Evolutionary conservation across 441 rosid genomes (phyloP).

Genomic region (Bruguiera hainesii): DNA sequence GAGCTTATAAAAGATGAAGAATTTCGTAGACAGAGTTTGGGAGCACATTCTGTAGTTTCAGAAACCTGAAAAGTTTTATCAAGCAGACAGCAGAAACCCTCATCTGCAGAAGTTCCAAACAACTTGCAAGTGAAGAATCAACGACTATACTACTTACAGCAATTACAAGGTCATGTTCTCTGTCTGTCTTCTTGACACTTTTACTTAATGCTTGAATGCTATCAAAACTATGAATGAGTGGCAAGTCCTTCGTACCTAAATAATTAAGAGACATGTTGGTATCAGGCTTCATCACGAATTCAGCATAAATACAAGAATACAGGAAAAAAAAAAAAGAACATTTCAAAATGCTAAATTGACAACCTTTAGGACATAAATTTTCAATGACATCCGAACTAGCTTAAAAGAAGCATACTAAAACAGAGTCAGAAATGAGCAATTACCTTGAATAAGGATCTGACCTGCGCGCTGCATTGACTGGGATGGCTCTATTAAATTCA

Average conservation of each 20-base stretch:
- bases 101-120: slow-evolving; percentile 1
- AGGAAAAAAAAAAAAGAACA: no score
- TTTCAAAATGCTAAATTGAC: no score
- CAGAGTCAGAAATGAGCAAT: neutral
- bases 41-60: neutral
- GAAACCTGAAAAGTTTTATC: neutral
- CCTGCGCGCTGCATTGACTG: slow-evolving; percentile 97
- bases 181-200: slow-evolving; percentile 49
- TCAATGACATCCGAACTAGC: neutral
- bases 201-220: slow-evolving; percentile 67
- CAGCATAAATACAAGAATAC: no score
- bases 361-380: no score
- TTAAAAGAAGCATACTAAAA: neutral
- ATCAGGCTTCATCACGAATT: neutral
- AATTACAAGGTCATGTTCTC: slow-evolving; percentile 89
- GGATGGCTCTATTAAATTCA: slow-evolving; percentile 88
- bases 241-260: slow-evolving; percentile 69
- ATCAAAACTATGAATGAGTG: slow-evolving; percentile 71
- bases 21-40: neutral
- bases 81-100: slow-evolving; percentile 1
- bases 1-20: neutral
- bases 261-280: slow-evolving; percentile 10
- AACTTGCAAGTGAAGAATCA: neutral
- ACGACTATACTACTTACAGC: slow-evolving; percentile 60
- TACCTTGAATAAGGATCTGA: slow-evolving; percentile 70